Conservation (phyloP, 139 green algal species). For the Closterium sp. region DNA sequence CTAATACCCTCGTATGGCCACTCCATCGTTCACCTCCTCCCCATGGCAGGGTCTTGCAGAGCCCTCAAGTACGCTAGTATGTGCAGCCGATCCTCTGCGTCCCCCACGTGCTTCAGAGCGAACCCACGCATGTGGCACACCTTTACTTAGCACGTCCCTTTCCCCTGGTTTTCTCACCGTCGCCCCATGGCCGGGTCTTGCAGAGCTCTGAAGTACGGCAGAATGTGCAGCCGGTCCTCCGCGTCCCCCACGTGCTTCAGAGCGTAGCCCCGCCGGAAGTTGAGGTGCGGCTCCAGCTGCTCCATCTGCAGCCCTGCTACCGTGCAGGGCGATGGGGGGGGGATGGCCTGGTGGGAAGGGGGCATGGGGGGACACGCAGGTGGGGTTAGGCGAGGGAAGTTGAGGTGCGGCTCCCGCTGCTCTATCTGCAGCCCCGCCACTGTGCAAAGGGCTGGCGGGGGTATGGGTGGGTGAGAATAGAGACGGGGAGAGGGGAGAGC, state of each 20-base stretch:
- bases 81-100: too few species aligned
- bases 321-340: neutral
- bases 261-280: slow-evolving; percentile 18
- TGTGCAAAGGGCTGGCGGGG: neutral
- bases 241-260: neutral
- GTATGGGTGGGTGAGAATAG: neutral
- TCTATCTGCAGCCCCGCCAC: slow-evolving; percentile 6
- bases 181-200: neutral
- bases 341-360: neutral
- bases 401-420: slow-evolving; percentile 2
- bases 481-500: too few species aligned
- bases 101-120: too few species aligned
- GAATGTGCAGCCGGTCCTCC: neutral
- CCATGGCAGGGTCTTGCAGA: too few species aligned
- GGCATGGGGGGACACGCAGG: too few species aligned
- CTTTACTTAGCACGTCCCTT: too few species aligned
- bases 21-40: too few species aligned
- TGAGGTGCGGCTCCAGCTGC: slow-evolving; percentile 8
- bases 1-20: too few species aligned
- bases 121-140: too few species aligned
- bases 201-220: slow-evolving; percentile 3
- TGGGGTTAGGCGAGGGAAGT: neutral
- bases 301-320: slow-evolving; percentile 8
- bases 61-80: too few species aligned
- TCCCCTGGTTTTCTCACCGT: neutral